Evolutionary conservation across 2,329 filamentous ascomycete genomes (phyloP), one percentile per base, ranked within the genome.

Genomic region (Fusarium devonianum): DNA sequence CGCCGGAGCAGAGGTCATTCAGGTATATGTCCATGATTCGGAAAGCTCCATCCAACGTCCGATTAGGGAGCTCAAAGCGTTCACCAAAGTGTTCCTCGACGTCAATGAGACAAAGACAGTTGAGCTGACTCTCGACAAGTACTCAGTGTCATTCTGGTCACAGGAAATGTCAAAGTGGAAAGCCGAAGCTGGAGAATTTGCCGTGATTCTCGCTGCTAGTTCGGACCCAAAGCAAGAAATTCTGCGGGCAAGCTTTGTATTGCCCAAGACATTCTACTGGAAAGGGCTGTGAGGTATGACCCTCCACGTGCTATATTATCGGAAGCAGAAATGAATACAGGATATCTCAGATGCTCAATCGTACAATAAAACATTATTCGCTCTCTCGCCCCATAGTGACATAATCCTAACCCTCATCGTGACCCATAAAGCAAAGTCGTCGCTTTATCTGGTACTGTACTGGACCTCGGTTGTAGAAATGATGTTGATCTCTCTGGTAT

Each of bases 171-270:
- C 42, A 1, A 51, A 38, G 10, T 60, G 57, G 57, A 56, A 60
- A 8, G 57, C 57, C 5, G 57, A 60, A 17, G 57, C 49, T 5
- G 60, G 60, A 5, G 41, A 49, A 9, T 63, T 62, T 32, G 25
- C 26, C 1, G 23, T 57, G 2, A 63, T 63, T 7, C 9, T 63
- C 12, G 60, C 60, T 4, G 47, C 57, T 2, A 63, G 60, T 26
- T 51, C 60, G 2, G 54, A 48, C 2, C 60, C 60, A 0, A 37
- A 43, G n/a, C 45, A 62, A 13, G 60, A 63, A 14, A 54, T 59
- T 19, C 2, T 21, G 2, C 35, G 43, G 1, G 16, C 36, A 1
- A 47, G 28, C 4, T 62, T 63, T 17, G 4, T 10, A 2, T 14
- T 63, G 1, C 4, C 21, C 0, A 19, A 52, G 7, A 50, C 43